A percentile compares a stretch with the other conserved stretches of the same genome.
Evolutionary conservation across 192 early-diverging fungal species (phyloP).

Genomic region (Pilaira anomala): DNA sequence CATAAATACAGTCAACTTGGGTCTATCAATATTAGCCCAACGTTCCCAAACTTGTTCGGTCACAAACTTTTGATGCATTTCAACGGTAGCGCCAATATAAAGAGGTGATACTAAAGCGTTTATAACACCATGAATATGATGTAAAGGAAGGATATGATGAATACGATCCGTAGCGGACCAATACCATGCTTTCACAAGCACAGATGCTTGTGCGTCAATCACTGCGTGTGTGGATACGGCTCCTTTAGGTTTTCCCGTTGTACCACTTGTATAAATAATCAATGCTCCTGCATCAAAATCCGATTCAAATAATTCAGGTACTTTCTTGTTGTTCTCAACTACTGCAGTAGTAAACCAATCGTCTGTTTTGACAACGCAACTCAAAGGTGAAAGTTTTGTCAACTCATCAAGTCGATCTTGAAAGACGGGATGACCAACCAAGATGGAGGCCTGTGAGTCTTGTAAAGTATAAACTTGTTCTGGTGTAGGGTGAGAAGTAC

Average conservation of each 20-base stretch:
- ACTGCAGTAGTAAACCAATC: neutral
- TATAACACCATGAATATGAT: constrained; percentile 77
- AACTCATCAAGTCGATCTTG: constrained; percentile 20
- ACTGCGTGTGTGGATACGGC: constrained; percentile 70
- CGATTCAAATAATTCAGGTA: constrained; percentile 2
- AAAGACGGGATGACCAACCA: constrained; percentile 61
- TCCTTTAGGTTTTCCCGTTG: constrained; percentile 79
- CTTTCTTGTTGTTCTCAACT: neutral
- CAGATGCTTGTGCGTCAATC: constrained; percentile 62
- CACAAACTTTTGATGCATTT: constrained; percentile 74
- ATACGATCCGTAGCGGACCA: constrained; percentile 66
- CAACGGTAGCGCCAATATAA: constrained; percentile 69
- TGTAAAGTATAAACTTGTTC: constrained; percentile 75
- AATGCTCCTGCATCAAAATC: constrained; percentile 46
- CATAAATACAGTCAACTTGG: constrained; percentile 76
- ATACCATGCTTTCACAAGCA: constrained; percentile 68
- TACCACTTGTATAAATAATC: constrained; percentile 80
- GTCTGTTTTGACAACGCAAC: neutral
- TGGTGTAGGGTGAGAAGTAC: constrained; percentile 64
- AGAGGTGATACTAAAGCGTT: constrained; percentile 71
- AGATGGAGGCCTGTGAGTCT: constrained; percentile 58
- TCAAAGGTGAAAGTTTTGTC: neutral
- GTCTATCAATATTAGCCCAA: constrained; percentile 44
- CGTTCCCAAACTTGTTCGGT: constrained; percentile 61
- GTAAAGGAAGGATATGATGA: constrained; percentile 77